Conservation (phyloP, 192 early-diverging fungal species). For the Coemansia sp. region DNA sequence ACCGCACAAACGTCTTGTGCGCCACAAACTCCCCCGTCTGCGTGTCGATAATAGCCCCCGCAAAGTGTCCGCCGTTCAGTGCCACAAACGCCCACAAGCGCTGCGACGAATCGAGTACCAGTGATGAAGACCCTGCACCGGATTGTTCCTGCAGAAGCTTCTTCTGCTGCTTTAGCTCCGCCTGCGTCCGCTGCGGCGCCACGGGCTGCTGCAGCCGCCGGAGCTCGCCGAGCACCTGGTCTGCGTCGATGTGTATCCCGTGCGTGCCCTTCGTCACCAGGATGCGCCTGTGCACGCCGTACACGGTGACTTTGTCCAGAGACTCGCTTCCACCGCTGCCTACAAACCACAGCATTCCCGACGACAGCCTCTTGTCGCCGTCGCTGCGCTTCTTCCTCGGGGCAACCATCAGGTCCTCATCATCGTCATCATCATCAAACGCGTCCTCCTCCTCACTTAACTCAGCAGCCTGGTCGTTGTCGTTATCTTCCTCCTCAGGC, state of each 20-base stretch:
- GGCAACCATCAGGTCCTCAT: background rate
- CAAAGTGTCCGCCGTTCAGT: constrained; percentile 89
- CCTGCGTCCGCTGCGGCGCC: constrained; percentile 13
- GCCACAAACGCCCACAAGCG: constrained; percentile 74
- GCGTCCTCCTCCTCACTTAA: background rate
- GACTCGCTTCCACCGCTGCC: background rate
- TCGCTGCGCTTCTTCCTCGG: background rate
- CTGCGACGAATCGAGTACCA: background rate
- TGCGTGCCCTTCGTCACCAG: constrained; percentile 25
- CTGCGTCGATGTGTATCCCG: constrained; percentile 20
- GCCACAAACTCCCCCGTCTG: constrained; percentile 59
- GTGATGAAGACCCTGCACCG: too few species aligned
- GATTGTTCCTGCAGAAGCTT: background rate
- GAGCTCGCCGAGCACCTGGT: constrained; percentile 16
- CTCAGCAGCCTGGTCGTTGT: background rate
- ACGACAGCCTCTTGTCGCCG: background rate
- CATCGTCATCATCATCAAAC: background rate
- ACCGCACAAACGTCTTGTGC: constrained; percentile 95
- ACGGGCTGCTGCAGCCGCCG: constrained; percentile 24
- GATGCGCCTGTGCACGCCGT: constrained; percentile 38
- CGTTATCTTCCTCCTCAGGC: background rate
- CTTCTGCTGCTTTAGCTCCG: constrained; percentile 16
- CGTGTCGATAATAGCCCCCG: constrained; percentile 82
- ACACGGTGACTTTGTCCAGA: constrained; percentile 2
- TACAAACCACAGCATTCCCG: constrained; percentile 37